Evolutionary conservation across 2,329 filamentous ascomycete genomes (phyloP).

Genomic region (Cryphonectria nitschkei): DNA sequence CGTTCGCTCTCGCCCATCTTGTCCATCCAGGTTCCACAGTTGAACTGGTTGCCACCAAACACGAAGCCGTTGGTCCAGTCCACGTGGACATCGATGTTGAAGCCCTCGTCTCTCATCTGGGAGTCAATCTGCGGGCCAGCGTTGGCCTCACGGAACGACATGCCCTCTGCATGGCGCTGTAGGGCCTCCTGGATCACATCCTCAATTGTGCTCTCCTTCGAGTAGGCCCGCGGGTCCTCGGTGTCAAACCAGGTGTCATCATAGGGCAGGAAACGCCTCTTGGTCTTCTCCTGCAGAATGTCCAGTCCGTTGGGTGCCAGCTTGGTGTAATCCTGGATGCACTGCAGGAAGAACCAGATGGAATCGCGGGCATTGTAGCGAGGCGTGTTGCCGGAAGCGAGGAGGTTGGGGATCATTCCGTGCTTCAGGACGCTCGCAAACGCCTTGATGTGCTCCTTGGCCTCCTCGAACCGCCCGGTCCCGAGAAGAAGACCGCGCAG

Average conservation of each 20-base stretch:
- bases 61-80: conserved; percentile 92
- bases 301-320: conserved; percentile 77
- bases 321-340: conserved; percentile 88
- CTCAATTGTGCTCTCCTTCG: conserved; percentile 77
- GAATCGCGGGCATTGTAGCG: conserved; percentile 96
- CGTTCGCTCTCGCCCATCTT: conserved; percentile 99
- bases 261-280: conserved; percentile 88
- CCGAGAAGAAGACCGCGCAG: conserved; percentile 89
- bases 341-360: conserved; percentile 96
- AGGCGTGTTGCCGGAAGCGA: conserved; percentile 82
- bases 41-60: conserved; percentile 90
- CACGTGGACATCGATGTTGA: conserved; percentile 87
- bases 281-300: conserved; percentile 76
- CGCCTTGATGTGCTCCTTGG: conserved; percentile 89
- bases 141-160: conserved; percentile 94
- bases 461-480: conserved; percentile 85
- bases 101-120: conserved; percentile 92
- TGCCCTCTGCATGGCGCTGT: conserved; percentile 85
- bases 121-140: conserved; percentile 85
- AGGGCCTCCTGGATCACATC: conserved; percentile 93
- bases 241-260: conserved; percentile 92
- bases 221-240: conserved; percentile 84
- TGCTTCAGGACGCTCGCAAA: conserved; percentile 98
- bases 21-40: conserved; percentile 99
- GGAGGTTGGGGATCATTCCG: conserved; percentile 94